These are phyloP conservation scores for Suillus cothurnatus DNA, from an alignment of 768 basidiomycete species.

Conservation along the genomic window DNA sequence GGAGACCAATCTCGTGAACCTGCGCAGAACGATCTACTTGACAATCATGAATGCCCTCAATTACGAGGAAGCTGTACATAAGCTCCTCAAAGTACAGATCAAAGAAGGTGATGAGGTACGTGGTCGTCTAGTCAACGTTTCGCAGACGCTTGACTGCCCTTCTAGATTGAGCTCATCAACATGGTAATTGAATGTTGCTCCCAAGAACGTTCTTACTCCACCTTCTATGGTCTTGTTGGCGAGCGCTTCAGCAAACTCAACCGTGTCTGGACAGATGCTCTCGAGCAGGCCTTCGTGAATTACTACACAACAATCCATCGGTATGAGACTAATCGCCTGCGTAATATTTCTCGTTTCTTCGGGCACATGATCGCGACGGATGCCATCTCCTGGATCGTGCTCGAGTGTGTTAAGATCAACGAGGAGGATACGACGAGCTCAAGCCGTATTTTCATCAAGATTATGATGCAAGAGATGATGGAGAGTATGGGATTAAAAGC, in stretches of 20 bases:
- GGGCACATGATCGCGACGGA: slow-evolving; percentile 89
- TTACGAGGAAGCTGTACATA: slow-evolving; percentile 99
- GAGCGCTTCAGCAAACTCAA: slow-evolving; percentile 98
- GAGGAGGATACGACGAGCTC: slow-evolving; percentile 98
- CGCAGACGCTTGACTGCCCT: background rate
- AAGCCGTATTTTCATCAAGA: slow-evolving; percentile 96
- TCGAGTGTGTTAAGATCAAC: slow-evolving; percentile 88
- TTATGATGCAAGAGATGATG: slow-evolving; percentile 93
- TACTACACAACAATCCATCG: slow-evolving; percentile 98
- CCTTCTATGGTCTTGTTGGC: slow-evolving; percentile 95
- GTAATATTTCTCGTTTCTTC: slow-evolving; percentile 97
- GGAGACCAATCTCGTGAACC: slow-evolving; percentile 93
- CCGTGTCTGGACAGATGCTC: slow-evolving; percentile 88
- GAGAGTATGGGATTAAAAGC: slow-evolving; percentile 90
- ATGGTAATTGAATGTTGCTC: slow-evolving; percentile 99
- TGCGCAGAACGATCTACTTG: slow-evolving; percentile 91
- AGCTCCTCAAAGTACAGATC: slow-evolving; percentile 90
- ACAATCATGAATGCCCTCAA: slow-evolving; percentile 99
- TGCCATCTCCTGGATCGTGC: slow-evolving; percentile 84
- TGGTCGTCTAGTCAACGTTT: slow-evolving; percentile 5
- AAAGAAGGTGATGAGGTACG: slow-evolving; percentile 91
- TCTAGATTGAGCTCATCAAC: slow-evolving; percentile 92
- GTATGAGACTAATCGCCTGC: slow-evolving; percentile 96
- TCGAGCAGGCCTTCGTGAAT: slow-evolving; percentile 83
- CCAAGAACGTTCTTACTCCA: slow-evolving; percentile 96